Base-by-base conservation (phyloP, 2,329 filamentous ascomycete genomes). In the Harringtonia lauricola region DNA sequence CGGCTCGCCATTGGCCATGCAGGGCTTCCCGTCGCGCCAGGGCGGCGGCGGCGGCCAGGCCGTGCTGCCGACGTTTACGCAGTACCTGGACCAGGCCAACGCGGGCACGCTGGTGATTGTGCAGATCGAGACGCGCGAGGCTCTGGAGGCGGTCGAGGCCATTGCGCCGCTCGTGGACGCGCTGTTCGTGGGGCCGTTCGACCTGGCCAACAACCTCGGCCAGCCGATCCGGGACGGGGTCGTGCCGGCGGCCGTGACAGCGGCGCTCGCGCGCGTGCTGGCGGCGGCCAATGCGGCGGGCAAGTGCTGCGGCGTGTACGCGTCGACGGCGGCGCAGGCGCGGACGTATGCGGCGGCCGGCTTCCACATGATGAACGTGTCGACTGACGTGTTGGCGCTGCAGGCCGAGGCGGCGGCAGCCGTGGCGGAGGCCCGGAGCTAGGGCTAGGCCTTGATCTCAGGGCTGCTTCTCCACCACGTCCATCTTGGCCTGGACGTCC, bases 401-500 rank as follows among this genome's bases (percentile, higher is more conserved):
- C 66, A 68, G 44, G 62, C 58, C 6, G 61, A 60, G 13, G 59
- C 75, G 46, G 67, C 64, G 46, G 59, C 64, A 45, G 63, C 70
- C 36, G 51, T 80, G 35, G 66, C 61, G 45, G 57, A 64, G 33
- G 72, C 30, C 19, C 74, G n/a, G 2, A 7, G n/a, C n/a, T 4
- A 28, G 6, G 15, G 31, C 6, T 15, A 9, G 4, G 18, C 8
- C 8, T 37, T n/a, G n/a, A n/a, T n/a, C n/a, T n/a, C n/a, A n/a
- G n/a, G n/a, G n/a, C n/a, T n/a, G n/a, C n/a, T 33, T 33, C 39
- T 55, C 70, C 13, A 71, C 72, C 31, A 70, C 62, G 53, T 87
- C 76, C 81, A 89, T 86, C 57, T 80, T 74, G 17, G 67, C 69
- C 48, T 76, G 66, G 3, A 90, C 74, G 46, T 88, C 73, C 5